Evolutionary conservation across 1,284 basidiomycete genomes (phyloP).

Genomic region (Athelia psychrophila): DNA sequence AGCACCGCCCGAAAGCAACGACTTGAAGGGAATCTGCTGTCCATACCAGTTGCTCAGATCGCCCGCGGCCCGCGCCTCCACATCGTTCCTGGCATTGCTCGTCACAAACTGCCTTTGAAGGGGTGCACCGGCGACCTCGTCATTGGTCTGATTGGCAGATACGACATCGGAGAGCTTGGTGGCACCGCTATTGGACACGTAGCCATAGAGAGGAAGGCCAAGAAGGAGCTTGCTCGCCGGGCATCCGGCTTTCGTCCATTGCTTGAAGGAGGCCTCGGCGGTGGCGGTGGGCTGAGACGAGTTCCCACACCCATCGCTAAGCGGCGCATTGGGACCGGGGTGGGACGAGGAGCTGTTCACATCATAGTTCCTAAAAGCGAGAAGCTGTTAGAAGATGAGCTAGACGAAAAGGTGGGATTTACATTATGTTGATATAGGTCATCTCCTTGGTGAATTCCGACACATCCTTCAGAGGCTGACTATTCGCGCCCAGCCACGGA

Average conservation of each 20-base stretch:
- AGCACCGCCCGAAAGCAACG: slow-evolving; percentile 56
- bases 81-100: neutral
- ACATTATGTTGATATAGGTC: slow-evolving; percentile 74
- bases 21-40: slow-evolving; percentile 56
- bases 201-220: slow-evolving; percentile 71
- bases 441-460: slow-evolving; percentile 67
- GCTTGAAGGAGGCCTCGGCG: slow-evolving; percentile 58
- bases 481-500: slow-evolving; percentile 66
- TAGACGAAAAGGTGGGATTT: slow-evolving; percentile 13
- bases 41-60: slow-evolving; percentile 39
- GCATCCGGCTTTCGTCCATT: slow-evolving; percentile 73
- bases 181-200: slow-evolving; percentile 42
- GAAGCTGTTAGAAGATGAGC: neutral
- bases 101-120: neutral
- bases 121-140: neutral
- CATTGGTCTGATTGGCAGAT: neutral
- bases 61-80: neutral
- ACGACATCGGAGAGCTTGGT: slow-evolving; percentile 30
- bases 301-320: slow-evolving; percentile 65
- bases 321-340: slow-evolving; percentile 79
- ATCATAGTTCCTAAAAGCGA: slow-evolving; percentile 69
- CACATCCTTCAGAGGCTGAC: slow-evolving; percentile 62
- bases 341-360: slow-evolving; percentile 62
- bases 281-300: slow-evolving; percentile 66
- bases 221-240: slow-evolving; percentile 70